A percentile compares a stretch with the other conserved stretches of the same genome.
These are phyloP conservation scores for Pyrenochaeta sp. DNA, from an alignment of 2,329 filamentous ascomycete genomes.

Conservation along the genomic window DNA sequence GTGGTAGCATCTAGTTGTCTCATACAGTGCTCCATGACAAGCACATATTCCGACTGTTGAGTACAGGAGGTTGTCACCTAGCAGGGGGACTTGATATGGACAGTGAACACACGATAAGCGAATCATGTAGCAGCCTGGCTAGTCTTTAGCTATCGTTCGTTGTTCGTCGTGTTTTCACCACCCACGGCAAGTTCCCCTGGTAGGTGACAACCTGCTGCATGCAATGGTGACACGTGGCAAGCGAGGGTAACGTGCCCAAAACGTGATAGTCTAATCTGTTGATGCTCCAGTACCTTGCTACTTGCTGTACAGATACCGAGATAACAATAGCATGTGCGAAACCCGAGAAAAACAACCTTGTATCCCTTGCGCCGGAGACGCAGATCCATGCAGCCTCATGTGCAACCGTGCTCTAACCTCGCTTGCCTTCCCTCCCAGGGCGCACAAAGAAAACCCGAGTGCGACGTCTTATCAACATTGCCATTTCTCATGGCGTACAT, in stretches of 20 bases:
- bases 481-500: background rate
- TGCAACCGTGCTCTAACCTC: constrained; percentile 11
- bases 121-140: too few relatives aligned
- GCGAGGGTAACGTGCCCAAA: background rate
- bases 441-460: constrained; percentile 4
- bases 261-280: background rate
- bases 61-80: too few relatives aligned
- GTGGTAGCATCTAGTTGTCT: background rate
- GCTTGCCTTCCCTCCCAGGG: constrained; percentile 3
- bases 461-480: background rate
- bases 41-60: too few relatives aligned
- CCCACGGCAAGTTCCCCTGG: too few relatives aligned
- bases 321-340: constrained; percentile 12
- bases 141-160: too few relatives aligned
- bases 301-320: constrained; percentile 4
- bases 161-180: too few relatives aligned
- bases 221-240: background rate
- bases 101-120: too few relatives aligned
- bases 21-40: too few relatives aligned
- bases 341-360: background rate
- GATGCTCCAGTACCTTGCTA: constrained; percentile 11
- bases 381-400: constrained; percentile 14
- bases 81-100: too few relatives aligned
- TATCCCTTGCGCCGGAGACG: constrained; percentile 12
- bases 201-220: background rate